Evolutionary conservation across 495 filamentous ascomycete genomes (phyloP), one percentile per base, ranked within the genome.

Genomic region (Cercophora samala): DNA sequence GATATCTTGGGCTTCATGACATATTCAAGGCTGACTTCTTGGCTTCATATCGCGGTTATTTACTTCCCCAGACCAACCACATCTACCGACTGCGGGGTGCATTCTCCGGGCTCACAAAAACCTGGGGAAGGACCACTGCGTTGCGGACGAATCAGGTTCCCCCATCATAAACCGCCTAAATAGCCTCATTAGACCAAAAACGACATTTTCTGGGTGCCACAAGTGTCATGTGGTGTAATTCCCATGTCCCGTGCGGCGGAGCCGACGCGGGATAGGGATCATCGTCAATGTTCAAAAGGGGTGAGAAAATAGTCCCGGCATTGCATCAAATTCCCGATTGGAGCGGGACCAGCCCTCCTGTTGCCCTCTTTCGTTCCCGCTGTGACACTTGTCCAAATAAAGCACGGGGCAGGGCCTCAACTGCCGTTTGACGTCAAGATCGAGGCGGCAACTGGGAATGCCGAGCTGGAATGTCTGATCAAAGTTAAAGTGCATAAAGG

Each of bases 1-100:
- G 0, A 17, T 11, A 11, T 46, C 1, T 13, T 46, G 13, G 0
- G 37, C 9, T 17, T 46, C 13, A 2, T 46, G 37, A 13, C 29
- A 32, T 8, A 32, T 46, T 1, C 37, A 46, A 46, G 37, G 37
- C 37, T 46, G 37, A 46, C 18, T 11, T 56, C 54, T 56, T 56
- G 54, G 54, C 37, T 11, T 46, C 37, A 46, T 46, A 9, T 46
- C 37, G 37, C 37, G 37, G 37, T 46, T 46, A 9, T 46, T 46
- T 46, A 46, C 5, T n/a, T 46, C 37, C 11, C 37, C 37, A 46
- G 37, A 46, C 11, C 37, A 46, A 29, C 6, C 17, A 60, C 58
- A 25, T 60, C 60, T 62, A 62, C 60, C 60, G 60, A 62, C 32
- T 62, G 60, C 32, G 60, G 60, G 60, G 60, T 62, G 60, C 60